Conservation (phyloP, 1,284 basidiomycete genomes). For the Tilletia caries region DNA sequence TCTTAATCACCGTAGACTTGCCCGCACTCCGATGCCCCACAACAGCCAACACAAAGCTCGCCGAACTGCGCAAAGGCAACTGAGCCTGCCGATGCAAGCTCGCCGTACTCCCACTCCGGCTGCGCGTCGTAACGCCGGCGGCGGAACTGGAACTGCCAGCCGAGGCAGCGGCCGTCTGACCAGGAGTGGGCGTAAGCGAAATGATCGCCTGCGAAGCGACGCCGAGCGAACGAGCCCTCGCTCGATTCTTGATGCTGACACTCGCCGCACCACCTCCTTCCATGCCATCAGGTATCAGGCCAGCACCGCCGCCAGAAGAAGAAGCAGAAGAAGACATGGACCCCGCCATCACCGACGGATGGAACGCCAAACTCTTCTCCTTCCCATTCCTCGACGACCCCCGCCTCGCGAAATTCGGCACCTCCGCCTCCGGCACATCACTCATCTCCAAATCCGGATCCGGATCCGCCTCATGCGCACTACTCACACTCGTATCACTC, state of each 20-base stretch:
- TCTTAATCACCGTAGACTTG: conserved; percentile 48
- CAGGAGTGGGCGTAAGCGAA: neutral
- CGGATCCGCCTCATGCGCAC: neutral
- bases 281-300: neutral
- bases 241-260: neutral
- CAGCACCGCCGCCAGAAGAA: too few relatives aligned
- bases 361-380: too few relatives aligned
- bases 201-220: neutral
- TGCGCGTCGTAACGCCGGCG: conserved; percentile 19
- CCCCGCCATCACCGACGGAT: neutral
- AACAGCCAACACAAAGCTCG: conserved; percentile 46
- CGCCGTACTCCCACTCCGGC: conserved; percentile 42
- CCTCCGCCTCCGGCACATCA: neutral
- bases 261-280: neutral
- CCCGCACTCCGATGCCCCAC: conserved; percentile 41
- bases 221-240: neutral
- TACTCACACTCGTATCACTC: conserved; percentile 4
- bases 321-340: too few relatives aligned
- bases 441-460: neutral
- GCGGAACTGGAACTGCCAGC: neutral
- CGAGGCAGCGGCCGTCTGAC: neutral
- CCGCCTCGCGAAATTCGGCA: neutral
- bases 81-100: conserved; percentile 45
- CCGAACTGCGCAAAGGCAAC: conserved; percentile 37
- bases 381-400: neutral